Base-by-base conservation (phyloP, 345 rosid genomes). In the Syzygium grande region DNA sequence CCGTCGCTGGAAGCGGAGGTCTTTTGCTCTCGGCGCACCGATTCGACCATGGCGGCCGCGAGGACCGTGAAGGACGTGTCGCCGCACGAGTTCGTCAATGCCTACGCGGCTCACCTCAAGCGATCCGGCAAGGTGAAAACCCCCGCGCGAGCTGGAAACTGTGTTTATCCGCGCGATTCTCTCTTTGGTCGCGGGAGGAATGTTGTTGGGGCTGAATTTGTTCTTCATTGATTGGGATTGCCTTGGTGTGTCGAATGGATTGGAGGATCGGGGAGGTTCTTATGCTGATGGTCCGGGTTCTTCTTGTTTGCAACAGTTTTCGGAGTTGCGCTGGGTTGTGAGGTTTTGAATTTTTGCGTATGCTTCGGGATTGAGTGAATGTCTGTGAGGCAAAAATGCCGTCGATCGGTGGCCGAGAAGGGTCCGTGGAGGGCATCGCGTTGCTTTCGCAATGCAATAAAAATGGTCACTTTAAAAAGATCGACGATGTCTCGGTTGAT, bases 81-180 rank as follows among this genome's bases (percentile, higher is more conserved):
- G 5, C 96, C 99, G 58, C 98, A 95, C 88, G 98, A 95, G 88
- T 96, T 96, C 88, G 97, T 94, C 3, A 96, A 93, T 90, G 99
- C 98, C 54, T 96, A 95, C 55, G 92, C 98, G 38, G 93, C 95
- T 34, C 96, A 95, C 88, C 98, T 96, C 91, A 96, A 96, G 92
- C 96, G 97, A 89, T 95, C 99, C 86, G 99, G 98, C 87, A 95
- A 96, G 98, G 98, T 96, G 80, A 38, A 65, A 16, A 0, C 29
- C 6, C 13, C 9, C 49, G 49, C 27, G 27, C 83, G 49, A 73
- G 49, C 19, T 38, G 49, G 13, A 25, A 52, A 58, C 63, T 25
- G 11, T 56, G n/a, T 9, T 56, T 10, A 23, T 23, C 61, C 25
- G 29, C 25, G 29, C 25, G 27, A 11, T 58, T 58, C 11, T 25